These are phyloP conservation scores for Taphrina betulina DNA, from an alignment of 1,139 yeast genomes.

Conservation along the genomic window DNA sequence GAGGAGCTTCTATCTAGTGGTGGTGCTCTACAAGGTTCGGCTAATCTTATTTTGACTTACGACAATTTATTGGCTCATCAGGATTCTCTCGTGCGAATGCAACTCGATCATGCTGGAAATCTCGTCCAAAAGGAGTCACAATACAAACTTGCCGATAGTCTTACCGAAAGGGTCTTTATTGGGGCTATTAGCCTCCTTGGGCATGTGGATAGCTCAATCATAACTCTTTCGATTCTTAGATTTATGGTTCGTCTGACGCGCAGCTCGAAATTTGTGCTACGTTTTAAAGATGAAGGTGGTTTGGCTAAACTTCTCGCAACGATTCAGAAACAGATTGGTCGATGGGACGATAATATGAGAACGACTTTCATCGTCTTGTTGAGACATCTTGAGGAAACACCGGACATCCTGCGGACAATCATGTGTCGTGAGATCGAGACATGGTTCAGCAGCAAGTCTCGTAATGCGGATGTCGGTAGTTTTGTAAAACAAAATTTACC, in stretches of 20 bases:
- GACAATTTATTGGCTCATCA: not conserved
- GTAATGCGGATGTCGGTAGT: constrained; percentile 50
- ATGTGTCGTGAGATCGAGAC: constrained; percentile 46
- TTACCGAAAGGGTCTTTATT: too few species aligned
- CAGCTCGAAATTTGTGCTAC: too few species aligned
- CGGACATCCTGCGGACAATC: constrained; percentile 51
- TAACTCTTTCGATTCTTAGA: too few species aligned
- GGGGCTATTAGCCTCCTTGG: too few species aligned
- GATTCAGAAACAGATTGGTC: constrained; percentile 42
- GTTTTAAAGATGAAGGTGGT: not conserved
- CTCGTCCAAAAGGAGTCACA: too few species aligned
- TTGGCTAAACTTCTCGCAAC: constrained; percentile 41
- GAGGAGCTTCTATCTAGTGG: not conserved
- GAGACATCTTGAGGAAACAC: constrained; percentile 70
- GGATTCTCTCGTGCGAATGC: not conserved
- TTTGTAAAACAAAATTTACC: constrained; percentile 58
- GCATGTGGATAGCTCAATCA: too few species aligned
- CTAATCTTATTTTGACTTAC: not conserved
- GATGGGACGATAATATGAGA: constrained; percentile 43
- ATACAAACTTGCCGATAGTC: too few species aligned
- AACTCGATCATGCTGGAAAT: too few species aligned
- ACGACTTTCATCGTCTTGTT: constrained; percentile 49
- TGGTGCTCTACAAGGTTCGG: too few species aligned
- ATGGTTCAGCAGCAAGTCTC: constrained; percentile 44
- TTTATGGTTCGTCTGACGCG: too few species aligned